These are phyloP conservation scores for Puccinia horiana DNA, from an alignment of 1,284 basidiomycete species.

Conservation along the genomic window DNA sequence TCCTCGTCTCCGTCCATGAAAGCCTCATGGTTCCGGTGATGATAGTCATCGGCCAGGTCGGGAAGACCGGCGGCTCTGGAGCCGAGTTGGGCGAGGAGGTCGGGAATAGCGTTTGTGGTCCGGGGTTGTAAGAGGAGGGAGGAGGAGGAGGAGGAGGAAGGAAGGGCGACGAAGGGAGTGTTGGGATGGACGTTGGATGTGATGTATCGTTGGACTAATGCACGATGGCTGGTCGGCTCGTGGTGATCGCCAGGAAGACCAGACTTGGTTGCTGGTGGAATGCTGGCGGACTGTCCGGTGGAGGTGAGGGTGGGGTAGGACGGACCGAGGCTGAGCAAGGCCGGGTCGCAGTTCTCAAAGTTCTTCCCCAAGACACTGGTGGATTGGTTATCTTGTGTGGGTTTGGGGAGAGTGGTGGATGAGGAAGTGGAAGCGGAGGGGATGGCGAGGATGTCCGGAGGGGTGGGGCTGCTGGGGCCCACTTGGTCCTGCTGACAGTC, in stretches of 20 bases:
- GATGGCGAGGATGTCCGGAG: not conserved
- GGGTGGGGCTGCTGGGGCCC: not conserved
- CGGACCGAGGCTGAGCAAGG: not conserved
- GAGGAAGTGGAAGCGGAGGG: not conserved
- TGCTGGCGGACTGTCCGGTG: not conserved
- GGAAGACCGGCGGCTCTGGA: too few species aligned
- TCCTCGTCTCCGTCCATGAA: too few species aligned
- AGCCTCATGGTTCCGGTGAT: too few species aligned
- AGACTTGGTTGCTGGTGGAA: too few species aligned
- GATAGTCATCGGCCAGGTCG: too few species aligned
- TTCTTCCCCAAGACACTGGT: not conserved
- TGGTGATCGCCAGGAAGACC: not conserved
- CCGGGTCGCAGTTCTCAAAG: constrained; percentile 9
- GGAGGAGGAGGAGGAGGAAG: too few species aligned
- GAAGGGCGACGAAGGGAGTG: too few species aligned
- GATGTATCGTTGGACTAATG: not conserved
- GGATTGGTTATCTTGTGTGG: not conserved
- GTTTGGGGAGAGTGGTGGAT: not conserved
- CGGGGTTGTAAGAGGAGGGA: too few species aligned
- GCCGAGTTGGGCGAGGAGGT: too few species aligned
- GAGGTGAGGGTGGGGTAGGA: not conserved
- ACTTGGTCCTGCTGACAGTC: not conserved
- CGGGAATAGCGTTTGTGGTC: too few species aligned
- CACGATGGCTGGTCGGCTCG: not conserved
- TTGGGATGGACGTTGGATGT: too few species aligned